Conservation (phyloP, 805 yeast genomes). For the Candida sonorensis region DNA sequence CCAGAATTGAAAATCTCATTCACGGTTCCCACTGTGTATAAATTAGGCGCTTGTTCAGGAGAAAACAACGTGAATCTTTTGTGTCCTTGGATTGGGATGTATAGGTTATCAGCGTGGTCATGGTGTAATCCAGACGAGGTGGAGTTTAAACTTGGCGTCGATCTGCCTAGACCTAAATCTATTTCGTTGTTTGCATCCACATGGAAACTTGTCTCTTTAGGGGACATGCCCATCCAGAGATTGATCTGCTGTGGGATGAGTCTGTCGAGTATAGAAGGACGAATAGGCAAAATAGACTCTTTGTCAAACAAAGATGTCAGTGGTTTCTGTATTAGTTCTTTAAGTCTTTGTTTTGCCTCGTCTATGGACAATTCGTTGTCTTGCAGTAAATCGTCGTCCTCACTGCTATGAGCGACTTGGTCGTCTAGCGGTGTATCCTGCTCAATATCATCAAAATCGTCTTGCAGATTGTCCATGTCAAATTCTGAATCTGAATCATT, state of each 20-base stretch:
- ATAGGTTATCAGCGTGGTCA: constrained; percentile 74
- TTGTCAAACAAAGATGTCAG: constrained; percentile 35
- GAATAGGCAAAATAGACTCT: constrained; percentile 29
- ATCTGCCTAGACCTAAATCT: constrained; percentile 43
- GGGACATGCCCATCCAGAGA: constrained; percentile 58
- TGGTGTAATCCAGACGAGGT: constrained; percentile 73
- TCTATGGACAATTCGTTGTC: too few species aligned
- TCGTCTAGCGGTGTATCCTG: too few species aligned
- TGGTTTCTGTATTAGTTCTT: constrained; percentile 56
- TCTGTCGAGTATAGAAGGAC: constrained; percentile 33
- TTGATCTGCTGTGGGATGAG: constrained; percentile 66
- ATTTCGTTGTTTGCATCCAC: constrained; percentile 13
- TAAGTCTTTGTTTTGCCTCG: constrained; percentile 36
- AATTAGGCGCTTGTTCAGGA: constrained; percentile 52
- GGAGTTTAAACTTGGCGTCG: constrained; percentile 41
- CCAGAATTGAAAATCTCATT: constrained; percentile 50
- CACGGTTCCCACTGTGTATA: constrained; percentile 63
- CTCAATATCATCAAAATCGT: constrained; percentile 40
- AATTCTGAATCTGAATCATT: constrained; percentile 34
- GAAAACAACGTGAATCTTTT: constrained; percentile 64
- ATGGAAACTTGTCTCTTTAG: constrained; percentile 2
- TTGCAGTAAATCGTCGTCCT: constrained; percentile 3
- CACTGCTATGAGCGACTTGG: constrained; percentile 16
- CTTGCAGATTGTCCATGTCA: constrained; percentile 38
- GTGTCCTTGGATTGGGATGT: constrained; percentile 50